A percentile compares a stretch with the other conserved stretches of the same genome.
Evolutionary conservation across 495 filamentous ascomycete genomes (phyloP).

Genomic region (Penicillium malachiteum): DNA sequence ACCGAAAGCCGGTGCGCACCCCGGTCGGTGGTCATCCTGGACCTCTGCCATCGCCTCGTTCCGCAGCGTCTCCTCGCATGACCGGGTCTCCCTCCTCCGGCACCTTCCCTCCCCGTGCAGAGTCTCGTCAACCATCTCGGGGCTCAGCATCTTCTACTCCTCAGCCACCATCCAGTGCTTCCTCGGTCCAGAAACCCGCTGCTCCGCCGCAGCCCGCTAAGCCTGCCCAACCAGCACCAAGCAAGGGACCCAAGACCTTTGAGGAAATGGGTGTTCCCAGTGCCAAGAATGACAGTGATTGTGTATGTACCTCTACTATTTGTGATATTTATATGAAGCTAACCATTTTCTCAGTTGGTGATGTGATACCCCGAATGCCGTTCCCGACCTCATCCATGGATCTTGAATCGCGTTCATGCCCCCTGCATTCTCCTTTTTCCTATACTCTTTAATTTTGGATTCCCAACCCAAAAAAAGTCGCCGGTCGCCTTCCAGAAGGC

Average conservation of each 20-base stretch:
- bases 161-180: slow-evolving; percentile 25
- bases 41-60: slow-evolving; percentile 25
- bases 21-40: slow-evolving; percentile 28
- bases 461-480: slow-evolving; percentile 10
- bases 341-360: slow-evolving; percentile 47
- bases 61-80: slow-evolving; percentile 30
- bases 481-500: slow-evolving; percentile 14
- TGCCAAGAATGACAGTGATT: slow-evolving; percentile 78
- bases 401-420: slow-evolving; percentile 5
- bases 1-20: slow-evolving; percentile 35
- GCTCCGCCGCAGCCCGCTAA: slow-evolving; percentile 22
- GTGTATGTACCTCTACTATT: slow-evolving; percentile 62
- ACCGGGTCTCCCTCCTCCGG: slow-evolving; percentile 30
- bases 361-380: slow-evolving; percentile 54
- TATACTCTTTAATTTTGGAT: slow-evolving; percentile 19
- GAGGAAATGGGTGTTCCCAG: slow-evolving; percentile 95
- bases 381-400: slow-evolving; percentile 12
- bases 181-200: slow-evolving; percentile 31
- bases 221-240: slow-evolving; percentile 47
- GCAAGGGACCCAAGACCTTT: slow-evolving; percentile 92
- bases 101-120: slow-evolving; percentile 32
- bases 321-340: slow-evolving; percentile 20
- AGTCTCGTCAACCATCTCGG: slow-evolving; percentile 34
- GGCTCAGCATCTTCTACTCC: slow-evolving; percentile 34
- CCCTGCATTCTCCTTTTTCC: slow-evolving; percentile 14